Evolutionary conservation across 2,329 filamentous ascomycete genomes (phyloP), one percentile per base, ranked within the genome.

Genomic region (Ophiostoma quercus): DNA sequence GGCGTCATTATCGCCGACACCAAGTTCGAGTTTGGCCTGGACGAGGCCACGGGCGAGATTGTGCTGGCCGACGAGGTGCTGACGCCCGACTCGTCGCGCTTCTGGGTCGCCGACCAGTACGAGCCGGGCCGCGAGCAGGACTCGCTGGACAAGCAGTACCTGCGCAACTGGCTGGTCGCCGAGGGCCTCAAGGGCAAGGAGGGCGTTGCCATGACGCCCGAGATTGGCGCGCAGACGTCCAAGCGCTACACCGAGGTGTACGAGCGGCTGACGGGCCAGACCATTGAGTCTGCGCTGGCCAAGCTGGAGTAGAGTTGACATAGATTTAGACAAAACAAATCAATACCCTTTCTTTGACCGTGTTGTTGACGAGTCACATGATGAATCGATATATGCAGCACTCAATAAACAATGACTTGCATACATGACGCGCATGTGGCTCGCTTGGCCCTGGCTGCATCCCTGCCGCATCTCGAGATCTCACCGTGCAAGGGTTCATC

Each of bases 131-230:
- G 84, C 72, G 85, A 90, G 70, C 92, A 96, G 82, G 85, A 90
- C 69, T 95, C 91, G 79, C 95, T 94, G 74, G 94, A 97, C 78
- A 97, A 97, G 84, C 90, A 94, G 81, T 89, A 85, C 76, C 79
- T 97, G 74, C 84, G 94, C 47, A 89, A 97, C 80, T 97, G 92
- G 91, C 79, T 97, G 75, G 90, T 88, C 2, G 80, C 78, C 66
- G 83, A 90, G 71, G 91, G 90, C 0, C 79, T 96, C 70, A 92
- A 93, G 81, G 90, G 90, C 1, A 90, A 91, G 79, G 83, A 89
- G 34, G 89, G 86, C 1, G 90, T 95, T 19, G 81, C 80, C 68
- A 89, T 97, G 82, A 89, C 91, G 0, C 84, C 88, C 3, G 88
- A 94, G 68, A 84, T 96, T 70, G 87, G 88, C 22, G 77, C 81